Base-by-base conservation (phyloP, 306 rosid species). In the Vicia sativa region DNA sequence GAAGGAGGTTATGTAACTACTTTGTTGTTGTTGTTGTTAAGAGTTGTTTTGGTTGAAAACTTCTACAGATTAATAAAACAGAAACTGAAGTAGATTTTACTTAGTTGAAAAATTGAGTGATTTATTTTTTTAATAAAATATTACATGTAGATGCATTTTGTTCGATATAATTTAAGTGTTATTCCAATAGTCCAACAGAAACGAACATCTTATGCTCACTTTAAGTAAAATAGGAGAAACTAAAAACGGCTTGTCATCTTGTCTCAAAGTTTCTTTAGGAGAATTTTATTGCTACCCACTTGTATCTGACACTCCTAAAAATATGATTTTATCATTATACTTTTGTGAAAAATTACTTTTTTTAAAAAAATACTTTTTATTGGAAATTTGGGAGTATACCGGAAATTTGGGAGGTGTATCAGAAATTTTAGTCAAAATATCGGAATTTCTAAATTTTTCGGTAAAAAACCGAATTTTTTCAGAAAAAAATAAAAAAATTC, bases 1-100 rank as follows among this genome's bases (percentile, higher is more conserved):
- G 45, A 13, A 55, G 56, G 50, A 55, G 50, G 57, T 65, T 42
- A 58, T 77, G 16, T 4, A 6, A 31, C 37, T 6, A 34, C 38
- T 34, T 34, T 34, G 38, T 34, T 34, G 5, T 31, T 31, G 38
- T 34, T 34, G 38, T 34, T 34, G 38, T 7, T 34, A 7, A 7
- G 38, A 6, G 15, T 43, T 11, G 11, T 43, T 43, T 4, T 43
- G 13, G 14, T 43, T 13, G 48, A 43, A 12, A 43, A 43, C 16
- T 43, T 43, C 16, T 43, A 43, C 48, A 6, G 38, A 34, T 34
- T 34, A 34, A 34, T 34, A 34, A 34, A 34, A 34, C 28, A 34
- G 50, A 44, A n/a, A 13, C 50, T n/a, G 5, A 5, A 44, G 14
- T 44, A n/a, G 55, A 16, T 9, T 48, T 48, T 46, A 15, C 53